Base-by-base conservation (phyloP, 75 land plant genomes). In the Picea sitchensis region DNA sequence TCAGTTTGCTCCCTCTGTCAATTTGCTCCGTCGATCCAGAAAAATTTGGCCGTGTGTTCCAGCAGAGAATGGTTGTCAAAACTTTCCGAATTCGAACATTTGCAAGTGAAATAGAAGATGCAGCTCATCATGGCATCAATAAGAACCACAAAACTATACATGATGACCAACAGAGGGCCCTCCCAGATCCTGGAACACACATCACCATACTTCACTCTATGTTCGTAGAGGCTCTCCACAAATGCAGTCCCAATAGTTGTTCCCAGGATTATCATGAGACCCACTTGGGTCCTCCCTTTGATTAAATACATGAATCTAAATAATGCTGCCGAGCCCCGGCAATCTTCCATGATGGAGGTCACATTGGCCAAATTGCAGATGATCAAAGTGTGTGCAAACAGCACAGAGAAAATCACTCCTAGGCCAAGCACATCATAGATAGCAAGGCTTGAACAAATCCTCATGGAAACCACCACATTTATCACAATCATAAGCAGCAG, bases 81-180 rank as follows among this genome's bases (percentile, higher is more conserved):
- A 65, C 79, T 76, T 21, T 81, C 93, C 62, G 82, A 65, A 47
- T 64, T 62, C 4, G 81, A 84, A 26, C 88, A 90, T 69, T 88
- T 87, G 79, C 96, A 96, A 15, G 92, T 90, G 89, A 89, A 92
- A 79, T 94, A 96, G 83, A 96, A 94, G 58, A 96, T 94, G 11
- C 88, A 84, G 80, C 87, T 88, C 96, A 92, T 92, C 84, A 96
- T 92, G 17, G 89, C 88, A 85, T 96, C 96, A 59, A 94, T 83
- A 14, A 96, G 90, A 69, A 87, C 86, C 34, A 59, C 38, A 77
- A 58, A 77, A 14, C 21, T 26, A 26, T 26, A 26, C 26, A 26
- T 26, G 26, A 26, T 26, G 26, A 26, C 26, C 26, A 26, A 26
- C 26, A 26, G 26, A 26, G 26, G 26, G 26, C 88, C 93, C 75